phyloP scores from a whole-genome alignment of 163 green algal genomes.

The Smithsoniella earleae region DNA sequence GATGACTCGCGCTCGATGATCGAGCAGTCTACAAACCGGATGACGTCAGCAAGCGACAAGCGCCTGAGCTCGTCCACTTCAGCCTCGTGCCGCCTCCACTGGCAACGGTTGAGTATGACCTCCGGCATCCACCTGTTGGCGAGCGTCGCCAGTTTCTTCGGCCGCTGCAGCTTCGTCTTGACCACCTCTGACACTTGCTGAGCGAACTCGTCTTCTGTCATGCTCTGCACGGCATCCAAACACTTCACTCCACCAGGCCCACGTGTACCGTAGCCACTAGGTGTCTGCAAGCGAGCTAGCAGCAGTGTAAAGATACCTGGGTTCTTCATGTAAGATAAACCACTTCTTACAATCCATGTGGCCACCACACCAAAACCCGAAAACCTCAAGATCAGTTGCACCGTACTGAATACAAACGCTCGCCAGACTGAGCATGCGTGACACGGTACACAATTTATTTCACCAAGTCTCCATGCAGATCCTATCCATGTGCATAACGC shows the following conservation, averaged over 20 bases:
- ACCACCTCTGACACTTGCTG: constrained; percentile 65
- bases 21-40: constrained; percentile 43
- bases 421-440: too few relatives aligned
- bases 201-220: constrained; percentile 44
- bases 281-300: neutral
- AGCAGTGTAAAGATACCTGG: neutral
- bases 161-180: constrained; percentile 77
- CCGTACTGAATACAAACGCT: too few relatives aligned
- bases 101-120: neutral
- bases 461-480: too few relatives aligned
- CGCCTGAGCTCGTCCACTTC: constrained; percentile 56
- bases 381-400: neutral
- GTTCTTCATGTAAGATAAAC: too few relatives aligned
- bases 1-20: neutral
- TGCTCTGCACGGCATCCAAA: neutral
- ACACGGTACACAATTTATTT: too few relatives aligned
- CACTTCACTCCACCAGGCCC: neutral
- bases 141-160: constrained; percentile 67
- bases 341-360: too few relatives aligned
- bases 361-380: neutral
- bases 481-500: neutral
- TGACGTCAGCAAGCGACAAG: constrained; percentile 49
- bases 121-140: constrained; percentile 34
- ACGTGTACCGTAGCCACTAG: neutral
- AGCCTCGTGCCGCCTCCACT: constrained; percentile 37